Evolutionary conservation across 2,329 filamentous ascomycete genomes (phyloP).

Genomic region (Nigrospora sphaerica): DNA sequence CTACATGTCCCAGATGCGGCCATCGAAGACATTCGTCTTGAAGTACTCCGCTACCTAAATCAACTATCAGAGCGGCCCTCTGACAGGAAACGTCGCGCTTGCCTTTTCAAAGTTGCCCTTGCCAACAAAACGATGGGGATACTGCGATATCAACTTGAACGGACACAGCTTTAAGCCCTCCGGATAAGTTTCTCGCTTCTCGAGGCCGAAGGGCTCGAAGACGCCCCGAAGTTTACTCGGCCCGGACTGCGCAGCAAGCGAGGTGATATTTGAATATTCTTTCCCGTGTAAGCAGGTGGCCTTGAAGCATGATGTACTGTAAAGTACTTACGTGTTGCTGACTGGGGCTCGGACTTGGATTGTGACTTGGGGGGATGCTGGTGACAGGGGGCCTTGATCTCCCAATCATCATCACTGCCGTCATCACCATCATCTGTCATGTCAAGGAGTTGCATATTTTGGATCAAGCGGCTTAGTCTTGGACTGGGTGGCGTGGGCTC

Average conservation of each 20-base stretch:
- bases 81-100: constrained; percentile 14
- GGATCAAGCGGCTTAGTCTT: too few relatives aligned
- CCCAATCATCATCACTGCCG: too few relatives aligned
- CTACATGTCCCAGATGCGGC: constrained; percentile 70
- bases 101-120: constrained; percentile 42
- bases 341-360: too few relatives aligned
- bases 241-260: not conserved
- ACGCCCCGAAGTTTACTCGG: not conserved
- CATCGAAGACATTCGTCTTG: constrained; percentile 47
- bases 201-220: constrained; percentile 8
- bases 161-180: constrained; percentile 32
- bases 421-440: too few relatives aligned
- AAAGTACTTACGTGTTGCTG: too few relatives aligned
- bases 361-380: too few relatives aligned
- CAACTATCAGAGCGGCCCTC: not conserved
- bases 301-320: too few relatives aligned
- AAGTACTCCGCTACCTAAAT: constrained; percentile 43
- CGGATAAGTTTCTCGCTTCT: constrained; percentile 16
- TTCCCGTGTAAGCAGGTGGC: not conserved
- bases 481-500: too few relatives aligned
- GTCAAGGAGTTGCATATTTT: too few relatives aligned
- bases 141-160: constrained; percentile 47
- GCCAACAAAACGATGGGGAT: constrained; percentile 53
- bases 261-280: not conserved
- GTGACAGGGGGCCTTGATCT: too few relatives aligned